Base-by-base conservation (phyloP, 495 filamentous ascomycete species). In the Glonium stellatum region DNA sequence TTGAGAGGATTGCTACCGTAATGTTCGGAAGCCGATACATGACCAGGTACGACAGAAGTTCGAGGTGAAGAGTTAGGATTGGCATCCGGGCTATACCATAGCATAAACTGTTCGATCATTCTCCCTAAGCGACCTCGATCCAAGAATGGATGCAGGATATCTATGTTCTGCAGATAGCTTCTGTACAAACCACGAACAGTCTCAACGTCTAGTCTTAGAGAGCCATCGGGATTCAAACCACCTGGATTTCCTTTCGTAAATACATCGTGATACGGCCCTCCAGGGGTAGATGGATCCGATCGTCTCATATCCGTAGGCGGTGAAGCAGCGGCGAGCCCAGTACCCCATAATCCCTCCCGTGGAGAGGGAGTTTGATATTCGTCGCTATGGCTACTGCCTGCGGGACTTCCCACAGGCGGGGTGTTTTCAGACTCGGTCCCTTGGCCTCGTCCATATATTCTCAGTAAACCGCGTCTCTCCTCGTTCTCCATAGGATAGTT, bases 61-160 rank as follows among this genome's bases (percentile, higher is more conserved):
- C 64, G 49, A 53, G 72, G 47, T 58, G 64, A 61, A 60, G 54
- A 23, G 41, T 46, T 34, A 48, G 36, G 21, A 60, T 61, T 39
- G 63, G 60, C 35, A 50, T 67, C 65, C 50, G 59, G 66, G 47
- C 70, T 50, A 44, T 74, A 71, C 5, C 61, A 59, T 5, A 54
- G 60, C 19, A 65, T 63, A 63, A 89, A 88, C 4, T 62, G 64
- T n/a, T 79, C 73, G 11, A 84, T 71, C 67, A 80, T 78, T 23
- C 70, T 65, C 1, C 69, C 67, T 15, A 87, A 67, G 15, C 74
- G 72, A 5, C 67, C 65, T 50, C 78, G 76, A 63, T 87, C 77
- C 39, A 98, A 78, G 67, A 97, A 91, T 12, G 93, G 93, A 70
- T 97, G 93, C 70, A 98, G 82, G 55, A 84, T 88, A 65, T 96